Conservation (phyloP, 169 alveolate genomes). For the Cytauxzoon felis region DNA sequence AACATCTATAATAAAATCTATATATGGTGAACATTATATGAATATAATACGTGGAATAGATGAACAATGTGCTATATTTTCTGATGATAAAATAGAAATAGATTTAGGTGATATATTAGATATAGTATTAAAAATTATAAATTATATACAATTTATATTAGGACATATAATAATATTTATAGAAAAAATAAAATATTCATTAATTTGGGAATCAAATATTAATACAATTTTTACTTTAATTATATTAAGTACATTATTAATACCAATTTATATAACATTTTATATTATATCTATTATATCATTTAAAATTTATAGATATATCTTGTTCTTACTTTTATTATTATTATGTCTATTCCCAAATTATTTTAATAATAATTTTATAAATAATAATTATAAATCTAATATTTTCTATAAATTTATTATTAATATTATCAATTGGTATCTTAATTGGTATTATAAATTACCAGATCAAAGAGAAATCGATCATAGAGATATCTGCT, state of each 20-base stretch:
- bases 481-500: constrained; percentile 48
- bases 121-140: constrained; percentile 1
- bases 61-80: constrained; percentile 16
- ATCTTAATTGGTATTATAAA: constrained; percentile 36
- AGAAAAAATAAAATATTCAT: constrained; percentile 46
- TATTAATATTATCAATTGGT: too few species aligned
- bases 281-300: constrained; percentile 12
- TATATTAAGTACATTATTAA: background rate
- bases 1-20: constrained; percentile 10
- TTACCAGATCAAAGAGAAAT: constrained; percentile 53
- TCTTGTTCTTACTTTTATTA: background rate
- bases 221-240: constrained; percentile 25
- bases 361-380: too few species aligned
- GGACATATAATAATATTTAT: constrained; percentile 17
- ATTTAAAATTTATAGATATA: constrained; percentile 9
- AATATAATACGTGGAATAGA: constrained; percentile 25
- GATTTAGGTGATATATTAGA: constrained; percentile 40
- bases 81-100: constrained; percentile 39
- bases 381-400: too few species aligned
- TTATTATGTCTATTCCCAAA: constrained; percentile 6
- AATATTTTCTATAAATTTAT: too few species aligned
- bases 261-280: constrained; percentile 13
- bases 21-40: constrained; percentile 32
- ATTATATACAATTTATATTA: constrained; percentile 18
- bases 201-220: constrained; percentile 13